Evolutionary conservation across 192 early-diverging fungal genomes (phyloP).

Genomic region (Chytriomyces hyalinus): DNA sequence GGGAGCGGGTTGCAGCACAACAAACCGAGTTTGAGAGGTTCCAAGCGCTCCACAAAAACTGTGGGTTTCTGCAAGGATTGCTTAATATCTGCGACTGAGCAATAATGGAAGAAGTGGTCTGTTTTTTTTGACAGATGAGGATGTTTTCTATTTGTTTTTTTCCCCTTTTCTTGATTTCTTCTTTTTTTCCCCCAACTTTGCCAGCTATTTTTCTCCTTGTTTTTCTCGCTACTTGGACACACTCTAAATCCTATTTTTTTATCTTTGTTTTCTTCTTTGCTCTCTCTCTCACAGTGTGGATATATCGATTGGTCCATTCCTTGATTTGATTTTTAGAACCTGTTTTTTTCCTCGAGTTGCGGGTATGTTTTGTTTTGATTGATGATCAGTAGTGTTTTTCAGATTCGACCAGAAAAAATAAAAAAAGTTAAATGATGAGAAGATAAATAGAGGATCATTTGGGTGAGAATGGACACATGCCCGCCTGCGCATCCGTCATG

Average conservation of each 20-base stretch:
- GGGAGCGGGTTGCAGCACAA: constrained; percentile 22
- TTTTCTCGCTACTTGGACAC: background rate
- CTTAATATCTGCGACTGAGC: constrained; percentile 49
- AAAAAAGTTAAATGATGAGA: too few relatives aligned
- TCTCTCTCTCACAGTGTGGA: too few relatives aligned
- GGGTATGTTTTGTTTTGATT: too few relatives aligned
- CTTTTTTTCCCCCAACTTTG: background rate
- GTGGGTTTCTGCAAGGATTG: constrained; percentile 50
- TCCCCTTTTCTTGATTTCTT: background rate
- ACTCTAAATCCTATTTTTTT: background rate
- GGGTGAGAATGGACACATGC: too few relatives aligned
- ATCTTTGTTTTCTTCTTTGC: too few relatives aligned
- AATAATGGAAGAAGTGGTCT: background rate
- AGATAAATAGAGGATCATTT: too few relatives aligned
- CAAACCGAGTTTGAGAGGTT: constrained; percentile 35
- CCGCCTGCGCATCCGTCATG: too few relatives aligned
- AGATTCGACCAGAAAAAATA: too few relatives aligned
- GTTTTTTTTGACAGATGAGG: background rate
- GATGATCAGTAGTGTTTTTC: too few relatives aligned
- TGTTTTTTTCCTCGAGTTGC: too few relatives aligned
- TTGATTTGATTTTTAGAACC: too few relatives aligned
- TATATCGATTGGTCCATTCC: too few relatives aligned
- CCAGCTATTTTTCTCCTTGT: background rate
- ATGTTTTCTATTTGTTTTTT: background rate
- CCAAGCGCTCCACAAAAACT: constrained; percentile 41